Evolutionary conservation across 768 basidiomycete species (phyloP).

Genomic region (Trichaptum fuscoviolaceum): DNA sequence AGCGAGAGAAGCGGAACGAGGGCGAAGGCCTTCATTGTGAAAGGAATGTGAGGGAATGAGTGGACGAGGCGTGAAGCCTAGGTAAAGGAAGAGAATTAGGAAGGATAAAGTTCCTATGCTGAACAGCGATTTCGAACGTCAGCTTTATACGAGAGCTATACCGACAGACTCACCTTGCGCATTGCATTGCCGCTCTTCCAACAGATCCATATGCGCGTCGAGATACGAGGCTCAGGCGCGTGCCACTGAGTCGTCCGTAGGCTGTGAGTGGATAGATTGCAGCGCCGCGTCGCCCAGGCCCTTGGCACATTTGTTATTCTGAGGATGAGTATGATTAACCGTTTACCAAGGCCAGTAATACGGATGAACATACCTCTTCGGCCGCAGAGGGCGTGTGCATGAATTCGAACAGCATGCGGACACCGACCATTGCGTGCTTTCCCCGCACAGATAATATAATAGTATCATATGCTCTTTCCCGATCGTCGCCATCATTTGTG

Average conservation of each 20-base stretch:
- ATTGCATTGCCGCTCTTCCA: too few species aligned
- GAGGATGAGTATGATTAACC: not conserved
- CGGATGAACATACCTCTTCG: too few species aligned
- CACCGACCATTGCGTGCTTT: not conserved
- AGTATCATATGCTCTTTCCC: too few species aligned
- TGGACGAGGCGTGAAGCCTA: not conserved
- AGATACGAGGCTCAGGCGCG: not conserved
- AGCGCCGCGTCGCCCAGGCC: too few species aligned
- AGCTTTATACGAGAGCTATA: not conserved
- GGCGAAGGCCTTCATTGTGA: conserved; percentile 6
- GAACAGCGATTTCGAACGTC: not conserved
- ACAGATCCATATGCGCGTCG: not conserved
- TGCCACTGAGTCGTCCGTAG: not conserved
- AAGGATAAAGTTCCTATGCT: not conserved
- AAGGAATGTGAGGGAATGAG: not conserved
- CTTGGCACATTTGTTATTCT: too few species aligned
- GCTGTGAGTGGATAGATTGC: too few species aligned
- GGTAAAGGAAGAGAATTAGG: not conserved
- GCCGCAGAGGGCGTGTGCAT: not conserved
- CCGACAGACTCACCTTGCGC: not conserved
- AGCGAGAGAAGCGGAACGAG: conserved; percentile 3
- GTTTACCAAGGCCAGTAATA: not conserved
- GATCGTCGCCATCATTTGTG: too few species aligned
- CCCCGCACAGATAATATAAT: too few species aligned
- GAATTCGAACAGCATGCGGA: not conserved